Evolutionary conservation across 2,329 filamentous ascomycete species (phyloP).

Genomic region (Fusarium circinatum): DNA sequence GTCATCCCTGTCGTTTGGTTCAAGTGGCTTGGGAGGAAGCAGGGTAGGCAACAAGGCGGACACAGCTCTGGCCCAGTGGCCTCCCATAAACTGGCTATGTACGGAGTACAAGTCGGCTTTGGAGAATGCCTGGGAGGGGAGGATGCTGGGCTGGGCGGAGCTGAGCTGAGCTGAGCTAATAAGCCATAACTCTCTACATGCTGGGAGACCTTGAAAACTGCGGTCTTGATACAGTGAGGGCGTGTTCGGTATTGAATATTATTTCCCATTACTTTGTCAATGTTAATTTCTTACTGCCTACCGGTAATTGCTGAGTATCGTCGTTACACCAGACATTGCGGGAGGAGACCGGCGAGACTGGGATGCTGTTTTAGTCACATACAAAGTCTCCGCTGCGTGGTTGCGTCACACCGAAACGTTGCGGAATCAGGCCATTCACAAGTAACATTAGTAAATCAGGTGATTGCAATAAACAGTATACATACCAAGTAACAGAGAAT

Average conservation of each 20-base stretch:
- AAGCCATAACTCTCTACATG: not conserved
- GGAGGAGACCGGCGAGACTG: not conserved
- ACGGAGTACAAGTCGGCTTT: not conserved
- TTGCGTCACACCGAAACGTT: conserved; percentile 24
- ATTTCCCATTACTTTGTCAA: not conserved
- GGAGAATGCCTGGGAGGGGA: conserved; percentile 20
- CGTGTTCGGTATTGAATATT: not conserved
- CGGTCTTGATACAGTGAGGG: not conserved
- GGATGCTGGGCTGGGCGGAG: not conserved
- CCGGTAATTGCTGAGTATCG: not conserved
- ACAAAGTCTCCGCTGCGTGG: not conserved
- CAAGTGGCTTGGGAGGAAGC: conserved; percentile 29
- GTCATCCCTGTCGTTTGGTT: conserved; percentile 23
- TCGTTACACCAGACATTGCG: not conserved
- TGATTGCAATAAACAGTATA: not conserved
- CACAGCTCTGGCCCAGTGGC: conserved; percentile 16
- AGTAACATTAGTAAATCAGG: not conserved
- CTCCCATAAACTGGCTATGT: not conserved
- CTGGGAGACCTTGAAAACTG: not conserved
- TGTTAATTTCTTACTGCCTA: not conserved
- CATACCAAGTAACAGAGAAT: not conserved
- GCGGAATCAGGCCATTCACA: not conserved
- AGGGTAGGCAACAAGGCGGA: conserved; percentile 45
- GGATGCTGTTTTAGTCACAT: not conserved
- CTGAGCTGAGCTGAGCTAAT: not conserved